Base-by-base conservation (phyloP, 208 protist species). In the Wallacemonas collosoma region DNA sequence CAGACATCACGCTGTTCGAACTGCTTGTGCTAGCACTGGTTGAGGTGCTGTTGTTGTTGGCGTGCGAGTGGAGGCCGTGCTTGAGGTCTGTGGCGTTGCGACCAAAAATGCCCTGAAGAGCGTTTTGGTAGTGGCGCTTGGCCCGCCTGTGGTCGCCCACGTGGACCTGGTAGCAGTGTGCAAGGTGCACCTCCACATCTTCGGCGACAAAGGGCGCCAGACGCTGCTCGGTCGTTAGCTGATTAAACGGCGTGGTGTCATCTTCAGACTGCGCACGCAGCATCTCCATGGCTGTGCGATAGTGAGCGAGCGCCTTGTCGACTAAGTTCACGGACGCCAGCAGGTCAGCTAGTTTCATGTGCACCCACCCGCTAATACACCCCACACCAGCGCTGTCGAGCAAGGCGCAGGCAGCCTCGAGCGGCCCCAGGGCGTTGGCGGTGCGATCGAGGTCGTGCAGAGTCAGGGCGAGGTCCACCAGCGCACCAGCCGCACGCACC, bases 71-170 rank as follows among this genome's bases (percentile, higher is more conserved):
- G 7, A 61, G 44, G 15, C 47, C 55, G 14, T 61, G 41, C 35
- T 65, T 55, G 56, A 53, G 68, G 45, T 65, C 68, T 3, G 44
- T 56, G 12, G 45, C 64, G 60, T 50, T 65, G 38, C 60, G 60
- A 11, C 60, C 60, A 26, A 67, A 51, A 26, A 68, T 67, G 12
- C 44, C 26, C 1, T 74, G 68, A 55, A 92, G 48, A 2, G 80
- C 83, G 50, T 73, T 71, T 17, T 78, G 79, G 78, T 87, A 95
- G 75, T 93, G 85, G 58, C 73, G 56, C 66, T 86, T 80, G 9
- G 90, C 90, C 6, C 90, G 85, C 39, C 65, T 58, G 71, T 89
- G 87, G 51, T 93, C 90, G 36, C 87, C 81, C 15, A 95, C 90
- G 73, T 88, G 79, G 7, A 70, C 75, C 71, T 93, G 88, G 60